Evolutionary conservation across 108 stramenopile species (phyloP).

Genomic region (Pseudonitzschia multiseries): DNA sequence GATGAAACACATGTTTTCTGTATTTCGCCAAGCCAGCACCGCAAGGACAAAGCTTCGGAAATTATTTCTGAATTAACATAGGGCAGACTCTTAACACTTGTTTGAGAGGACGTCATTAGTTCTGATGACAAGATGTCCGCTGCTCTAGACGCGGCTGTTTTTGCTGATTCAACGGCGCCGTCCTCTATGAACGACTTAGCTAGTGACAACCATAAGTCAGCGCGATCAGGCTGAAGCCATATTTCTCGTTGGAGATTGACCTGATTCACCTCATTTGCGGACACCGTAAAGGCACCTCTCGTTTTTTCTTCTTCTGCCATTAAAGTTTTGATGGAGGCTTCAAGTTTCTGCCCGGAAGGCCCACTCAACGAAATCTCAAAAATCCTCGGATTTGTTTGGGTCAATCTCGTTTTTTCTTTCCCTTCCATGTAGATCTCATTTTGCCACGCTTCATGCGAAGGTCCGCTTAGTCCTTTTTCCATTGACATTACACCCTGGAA

Average conservation of each 20-base stretch:
- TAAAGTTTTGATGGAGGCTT: neutral
- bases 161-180: slow-evolving; percentile 23
- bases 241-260: slow-evolving; percentile 24
- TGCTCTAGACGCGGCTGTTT: slow-evolving; percentile 26
- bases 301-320: neutral
- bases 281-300: neutral
- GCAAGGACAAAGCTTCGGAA: slow-evolving; percentile 30
- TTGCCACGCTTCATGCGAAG: slow-evolving; percentile 1
- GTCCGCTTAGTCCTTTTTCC: slow-evolving; percentile 10
- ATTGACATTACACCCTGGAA: slow-evolving; percentile 26
- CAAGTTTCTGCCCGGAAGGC: neutral
- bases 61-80: slow-evolving; percentile 15
- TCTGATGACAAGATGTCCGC: slow-evolving; percentile 11
- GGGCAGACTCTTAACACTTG: neutral
- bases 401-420: neutral
- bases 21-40: slow-evolving; percentile 11
- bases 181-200: slow-evolving; percentile 21
- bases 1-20: neutral
- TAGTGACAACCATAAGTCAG: slow-evolving; percentile 28
- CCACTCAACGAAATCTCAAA: neutral
- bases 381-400: neutral
- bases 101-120: slow-evolving; percentile 6
- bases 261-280: neutral
- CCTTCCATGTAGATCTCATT: slow-evolving; percentile 1
- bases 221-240: slow-evolving; percentile 25